Evolutionary conservation across 139 green algal genomes (phyloP).

Genomic region (Chlorella sp.): DNA sequence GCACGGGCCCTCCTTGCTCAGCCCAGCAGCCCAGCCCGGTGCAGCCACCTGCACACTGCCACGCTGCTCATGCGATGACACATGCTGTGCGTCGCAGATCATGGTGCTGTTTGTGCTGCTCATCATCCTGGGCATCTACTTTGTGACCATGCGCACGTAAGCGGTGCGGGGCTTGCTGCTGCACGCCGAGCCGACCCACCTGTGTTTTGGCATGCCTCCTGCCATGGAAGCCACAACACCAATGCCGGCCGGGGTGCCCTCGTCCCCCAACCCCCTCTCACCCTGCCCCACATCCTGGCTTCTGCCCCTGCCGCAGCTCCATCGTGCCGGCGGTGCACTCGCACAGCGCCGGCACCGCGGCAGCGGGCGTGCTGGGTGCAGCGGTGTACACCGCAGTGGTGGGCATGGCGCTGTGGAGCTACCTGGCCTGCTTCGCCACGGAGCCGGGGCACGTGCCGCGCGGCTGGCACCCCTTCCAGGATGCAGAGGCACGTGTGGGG

Average conservation of each 20-base stretch:
- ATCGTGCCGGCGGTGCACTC: conserved; percentile 11
- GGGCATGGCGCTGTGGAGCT: conserved; percentile 90
- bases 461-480: conserved; percentile 87
- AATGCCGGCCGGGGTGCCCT: neutral
- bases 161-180: neutral
- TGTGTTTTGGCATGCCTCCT: neutral
- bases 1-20: neutral
- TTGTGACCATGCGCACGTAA: conserved; percentile 56
- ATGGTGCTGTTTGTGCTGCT: conserved; percentile 88
- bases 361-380: conserved; percentile 35
- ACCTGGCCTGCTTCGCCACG: conserved; percentile 84
- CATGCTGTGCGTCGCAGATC: conserved; percentile 36
- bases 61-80: no score
- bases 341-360: neutral
- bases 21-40: neutral
- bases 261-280: conserved; percentile 46
- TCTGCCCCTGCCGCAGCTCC: conserved; percentile 18
- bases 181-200: no score
- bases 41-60: neutral
- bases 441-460: conserved; percentile 85
- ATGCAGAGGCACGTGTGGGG: conserved; percentile 66
- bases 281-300: conserved; percentile 7
- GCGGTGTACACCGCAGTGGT: conserved; percentile 54
- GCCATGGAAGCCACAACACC: neutral
- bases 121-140: conserved; percentile 72